Conservation (phyloP, 164 flowering plant genomes). For the Macadamia integrifolia region DNA sequence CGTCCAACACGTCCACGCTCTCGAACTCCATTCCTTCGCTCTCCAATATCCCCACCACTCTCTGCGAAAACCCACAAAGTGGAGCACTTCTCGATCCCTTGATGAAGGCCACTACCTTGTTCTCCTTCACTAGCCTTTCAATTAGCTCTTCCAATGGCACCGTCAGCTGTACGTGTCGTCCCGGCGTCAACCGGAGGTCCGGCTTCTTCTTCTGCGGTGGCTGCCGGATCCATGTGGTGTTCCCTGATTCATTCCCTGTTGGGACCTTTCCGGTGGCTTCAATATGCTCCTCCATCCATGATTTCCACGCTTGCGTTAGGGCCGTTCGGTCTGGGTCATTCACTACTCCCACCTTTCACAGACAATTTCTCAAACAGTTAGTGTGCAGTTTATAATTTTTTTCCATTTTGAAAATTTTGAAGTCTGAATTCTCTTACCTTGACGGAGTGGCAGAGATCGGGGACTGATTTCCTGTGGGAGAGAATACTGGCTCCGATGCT, state of each 20-base stretch:
- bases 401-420: too few relatives aligned
- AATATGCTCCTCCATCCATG: constrained; percentile 98
- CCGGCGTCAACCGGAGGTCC: constrained; percentile 89
- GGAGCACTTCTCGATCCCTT: constrained; percentile 95
- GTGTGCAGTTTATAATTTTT: too few relatives aligned
- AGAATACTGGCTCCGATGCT: constrained; percentile 64
- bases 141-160: constrained; percentile 83
- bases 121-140: constrained; percentile 79
- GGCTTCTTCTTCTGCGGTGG: constrained; percentile 56
- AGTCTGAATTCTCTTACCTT: constrained; percentile 39
- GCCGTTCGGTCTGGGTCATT: constrained; percentile 70
- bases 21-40: constrained; percentile 70
- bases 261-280: constrained; percentile 75
- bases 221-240: constrained; percentile 70
- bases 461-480: constrained; percentile 59
- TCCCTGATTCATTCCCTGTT: constrained; percentile 87
- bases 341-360: constrained; percentile 61
- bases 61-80: constrained; percentile 88
- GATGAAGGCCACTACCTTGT: constrained; percentile 89
- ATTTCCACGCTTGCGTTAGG: constrained; percentile 85
- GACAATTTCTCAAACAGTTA: not conserved
- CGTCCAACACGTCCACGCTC: constrained; percentile 86
- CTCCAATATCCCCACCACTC: constrained; percentile 76
- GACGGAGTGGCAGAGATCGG: constrained; percentile 68
- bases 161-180: constrained; percentile 71